Conservation (phyloP, 176 grass and related monocot species). For the Puya raimondii region DNA sequence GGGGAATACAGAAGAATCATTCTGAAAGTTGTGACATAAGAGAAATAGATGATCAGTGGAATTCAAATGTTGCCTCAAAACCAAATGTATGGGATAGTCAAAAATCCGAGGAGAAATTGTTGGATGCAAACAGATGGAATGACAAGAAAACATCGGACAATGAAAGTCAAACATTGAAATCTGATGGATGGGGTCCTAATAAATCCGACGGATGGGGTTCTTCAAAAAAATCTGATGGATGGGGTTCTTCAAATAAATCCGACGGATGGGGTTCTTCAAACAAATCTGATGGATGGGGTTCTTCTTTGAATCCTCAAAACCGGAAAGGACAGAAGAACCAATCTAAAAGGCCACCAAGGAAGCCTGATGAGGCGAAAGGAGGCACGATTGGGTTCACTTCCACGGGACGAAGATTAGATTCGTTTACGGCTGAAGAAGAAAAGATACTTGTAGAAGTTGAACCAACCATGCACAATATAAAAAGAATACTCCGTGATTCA, state of each 20-base stretch:
- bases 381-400: constrained; percentile 5
- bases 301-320: constrained; percentile 5
- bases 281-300: constrained; percentile 11
- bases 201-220: constrained; percentile 10
- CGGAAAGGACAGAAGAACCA: constrained; percentile 28
- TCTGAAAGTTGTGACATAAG: neutral
- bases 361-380: constrained; percentile 34
- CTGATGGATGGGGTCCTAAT: constrained; percentile 11
- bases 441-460: constrained; percentile 57
- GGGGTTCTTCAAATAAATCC: constrained; percentile 16
- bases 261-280: constrained; percentile 14
- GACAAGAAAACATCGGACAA: constrained; percentile 20
- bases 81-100: constrained; percentile 32
- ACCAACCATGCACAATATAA: constrained; percentile 46
- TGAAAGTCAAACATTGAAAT: constrained; percentile 41
- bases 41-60: constrained; percentile 23
- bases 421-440: constrained; percentile 57
- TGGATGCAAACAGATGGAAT: constrained; percentile 26
- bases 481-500: constrained; percentile 63
- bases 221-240: constrained; percentile 14
- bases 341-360: constrained; percentile 38
- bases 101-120: constrained; percentile 18
- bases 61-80: neutral
- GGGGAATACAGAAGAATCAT: constrained; percentile 8
- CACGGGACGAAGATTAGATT: constrained; percentile 38